Evolutionary conservation across 805 yeast genomes (phyloP).

Genomic region (Lipomyces yamanashiensis): DNA sequence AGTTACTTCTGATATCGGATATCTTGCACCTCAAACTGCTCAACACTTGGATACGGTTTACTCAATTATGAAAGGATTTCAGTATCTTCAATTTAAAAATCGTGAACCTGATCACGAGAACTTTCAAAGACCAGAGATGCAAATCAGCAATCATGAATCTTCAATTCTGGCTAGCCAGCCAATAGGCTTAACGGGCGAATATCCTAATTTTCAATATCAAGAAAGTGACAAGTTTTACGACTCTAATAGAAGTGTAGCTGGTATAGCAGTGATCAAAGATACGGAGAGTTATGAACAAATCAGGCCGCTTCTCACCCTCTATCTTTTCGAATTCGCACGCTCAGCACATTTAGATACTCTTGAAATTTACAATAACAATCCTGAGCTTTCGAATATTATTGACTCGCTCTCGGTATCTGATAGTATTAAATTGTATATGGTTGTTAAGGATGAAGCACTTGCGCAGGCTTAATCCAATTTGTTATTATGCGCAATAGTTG

Average conservation of each 20-base stretch:
- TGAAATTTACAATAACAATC: constrained; percentile 9
- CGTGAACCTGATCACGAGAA: not conserved
- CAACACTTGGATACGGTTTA: constrained; percentile 1
- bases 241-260: not conserved
- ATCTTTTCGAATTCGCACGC: constrained; percentile 5
- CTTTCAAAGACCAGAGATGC: not conserved
- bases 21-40: not conserved
- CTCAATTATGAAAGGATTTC: constrained; percentile 15
- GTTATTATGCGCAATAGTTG: no score
- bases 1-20: constrained; percentile 14
- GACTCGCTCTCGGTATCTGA: not conserved
- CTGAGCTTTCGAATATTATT: not conserved
- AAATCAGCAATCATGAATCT: no score
- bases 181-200: not conserved
- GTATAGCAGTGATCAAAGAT: not conserved
- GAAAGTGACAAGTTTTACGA: not conserved
- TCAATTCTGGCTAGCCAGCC: not conserved
- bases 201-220: not conserved
- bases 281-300: not conserved
- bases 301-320: not conserved
- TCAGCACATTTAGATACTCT: constrained; percentile 1
- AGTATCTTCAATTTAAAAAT: constrained; percentile 2
- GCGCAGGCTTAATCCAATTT: no score
- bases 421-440: not conserved
- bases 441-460: not conserved